Percentiles rank a stretch among this genome's conserved stretches.
Evolutionary conservation across 2,329 filamentous ascomycete genomes (phyloP).

Genomic region (Colletotrichum sojae): DNA sequence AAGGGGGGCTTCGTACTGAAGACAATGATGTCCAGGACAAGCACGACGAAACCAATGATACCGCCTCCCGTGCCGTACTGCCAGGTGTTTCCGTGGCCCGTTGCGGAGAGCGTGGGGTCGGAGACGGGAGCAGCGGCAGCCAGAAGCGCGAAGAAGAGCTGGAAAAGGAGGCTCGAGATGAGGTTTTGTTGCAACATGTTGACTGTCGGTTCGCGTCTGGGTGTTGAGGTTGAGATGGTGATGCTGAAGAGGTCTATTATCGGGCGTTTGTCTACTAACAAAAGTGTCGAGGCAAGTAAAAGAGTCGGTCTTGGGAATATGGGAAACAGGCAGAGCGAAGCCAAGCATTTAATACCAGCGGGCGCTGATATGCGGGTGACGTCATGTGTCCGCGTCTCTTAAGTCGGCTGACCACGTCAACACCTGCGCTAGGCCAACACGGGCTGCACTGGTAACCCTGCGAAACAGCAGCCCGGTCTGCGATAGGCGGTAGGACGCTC

Average conservation of each 20-base stretch:
- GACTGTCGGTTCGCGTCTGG: background rate
- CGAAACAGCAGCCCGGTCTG: background rate
- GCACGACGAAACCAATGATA: constrained; percentile 71
- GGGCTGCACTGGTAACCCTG: background rate
- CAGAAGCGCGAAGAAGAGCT: constrained; percentile 66
- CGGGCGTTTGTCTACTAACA: background rate
- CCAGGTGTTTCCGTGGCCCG: constrained; percentile 60
- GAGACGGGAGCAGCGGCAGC: constrained; percentile 65
- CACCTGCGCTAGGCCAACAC: background rate
- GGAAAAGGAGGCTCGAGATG: constrained; percentile 61
- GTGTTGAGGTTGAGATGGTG: background rate
- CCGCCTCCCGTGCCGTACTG: constrained; percentile 74
- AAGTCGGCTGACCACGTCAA: background rate
- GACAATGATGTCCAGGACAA: constrained; percentile 74
- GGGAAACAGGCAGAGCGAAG: background rate
- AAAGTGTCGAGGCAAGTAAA: background rate
- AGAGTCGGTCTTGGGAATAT: background rate
- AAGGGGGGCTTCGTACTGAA: constrained; percentile 62
- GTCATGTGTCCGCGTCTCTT: background rate
- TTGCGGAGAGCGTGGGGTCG: constrained; percentile 60
- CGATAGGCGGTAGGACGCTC: background rate
- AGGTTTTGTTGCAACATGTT: constrained; percentile 33
- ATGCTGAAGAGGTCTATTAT: background rate
- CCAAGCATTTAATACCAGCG: constrained; percentile 12
- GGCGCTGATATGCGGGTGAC: background rate